Percentiles rank a stretch among this genome's conserved stretches.
phyloP scores from a whole-genome alignment of 352 stramenopile species.

The Pythium oligandrum region DNA sequence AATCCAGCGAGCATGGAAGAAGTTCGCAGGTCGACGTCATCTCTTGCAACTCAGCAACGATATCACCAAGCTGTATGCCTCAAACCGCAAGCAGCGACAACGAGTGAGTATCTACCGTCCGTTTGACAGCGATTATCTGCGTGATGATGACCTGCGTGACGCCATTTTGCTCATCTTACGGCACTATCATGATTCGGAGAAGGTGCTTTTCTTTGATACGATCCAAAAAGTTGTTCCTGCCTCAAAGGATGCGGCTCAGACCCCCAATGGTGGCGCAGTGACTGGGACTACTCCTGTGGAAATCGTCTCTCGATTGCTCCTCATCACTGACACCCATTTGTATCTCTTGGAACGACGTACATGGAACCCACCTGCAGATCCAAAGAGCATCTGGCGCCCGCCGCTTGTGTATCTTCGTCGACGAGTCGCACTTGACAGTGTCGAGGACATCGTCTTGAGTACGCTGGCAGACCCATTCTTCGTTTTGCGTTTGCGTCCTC shows the following conservation, averaged over 20 bases:
- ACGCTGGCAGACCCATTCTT: conserved; percentile 81
- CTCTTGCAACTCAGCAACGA: conserved; percentile 78
- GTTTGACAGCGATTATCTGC: conserved; percentile 83
- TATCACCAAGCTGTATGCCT: conserved; percentile 82
- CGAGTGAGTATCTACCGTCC: conserved; percentile 85
- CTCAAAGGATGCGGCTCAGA: background rate
- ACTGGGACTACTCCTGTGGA: conserved; percentile 21
- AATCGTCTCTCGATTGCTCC: conserved; percentile 40
- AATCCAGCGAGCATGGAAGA: conserved; percentile 83
- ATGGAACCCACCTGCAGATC: conserved; percentile 46
- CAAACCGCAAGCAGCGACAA: conserved; percentile 77
- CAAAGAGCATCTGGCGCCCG: conserved; percentile 44
- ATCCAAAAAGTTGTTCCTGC: conserved; percentile 54
- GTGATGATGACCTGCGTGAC: conserved; percentile 54
- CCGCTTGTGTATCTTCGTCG: conserved; percentile 73
- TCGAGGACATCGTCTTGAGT: conserved; percentile 79
- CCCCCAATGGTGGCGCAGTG: conserved; percentile 1
- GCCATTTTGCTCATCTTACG: conserved; percentile 61
- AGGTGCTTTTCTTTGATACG: conserved; percentile 78
- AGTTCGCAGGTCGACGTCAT: conserved; percentile 75
- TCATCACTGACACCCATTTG: conserved; percentile 68
- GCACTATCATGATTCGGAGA: conserved; percentile 74
- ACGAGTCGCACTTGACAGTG: conserved; percentile 45
- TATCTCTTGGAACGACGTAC: conserved; percentile 79
- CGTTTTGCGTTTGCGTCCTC: conserved; percentile 55